These are phyloP conservation scores for apple (Malus domestica) DNA, from an alignment of 306 rosid genomes.

Conservation along the genomic window ASM211411v1 NC_041803.1:12451001-12451500, in stretches of 20 bases:
- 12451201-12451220: not conserved
- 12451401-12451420: not conserved
- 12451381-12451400: not conserved
- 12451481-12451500: too few species aligned
- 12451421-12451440: not conserved
- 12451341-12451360: not conserved
- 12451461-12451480: not conserved
- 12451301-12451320: not conserved
- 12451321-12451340: not conserved
- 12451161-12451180: not conserved
- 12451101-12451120: not conserved
- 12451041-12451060: not conserved
- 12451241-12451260: not conserved
- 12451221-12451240: not conserved
- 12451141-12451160: not conserved
- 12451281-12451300: slow-evolving; percentile 11
- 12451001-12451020: too few species aligned
- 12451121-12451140: not conserved
- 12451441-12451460: not conserved
- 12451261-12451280: not conserved
- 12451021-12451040: not conserved
- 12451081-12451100: not conserved
- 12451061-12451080: not conserved
- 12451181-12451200: not conserved
- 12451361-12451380: not conserved